Percentiles rank a stretch among this genome's conserved stretches.
Conservation (phyloP, 306 rosid genomes). For the Cicer judaicum region DNA sequence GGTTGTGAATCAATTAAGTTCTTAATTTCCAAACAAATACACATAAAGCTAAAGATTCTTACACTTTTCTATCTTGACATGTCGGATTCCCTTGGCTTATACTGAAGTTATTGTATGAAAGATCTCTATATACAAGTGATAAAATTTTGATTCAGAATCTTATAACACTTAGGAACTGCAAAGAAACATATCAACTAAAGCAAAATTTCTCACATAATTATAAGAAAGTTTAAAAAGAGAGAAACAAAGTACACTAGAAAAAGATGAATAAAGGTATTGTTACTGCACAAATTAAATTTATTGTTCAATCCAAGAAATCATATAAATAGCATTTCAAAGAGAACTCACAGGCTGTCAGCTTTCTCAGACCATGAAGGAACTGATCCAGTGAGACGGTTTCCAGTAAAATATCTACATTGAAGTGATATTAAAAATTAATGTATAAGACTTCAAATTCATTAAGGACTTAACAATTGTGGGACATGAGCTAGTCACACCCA, state of each 20-base stretch:
- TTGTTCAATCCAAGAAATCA: not conserved
- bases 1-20: not conserved
- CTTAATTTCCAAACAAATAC: not conserved
- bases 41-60: conserved; percentile 37
- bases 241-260: too few relatives aligned
- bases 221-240: too few relatives aligned
- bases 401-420: conserved; percentile 58
- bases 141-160: conserved; percentile 5
- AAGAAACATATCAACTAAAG: conserved; percentile 6
- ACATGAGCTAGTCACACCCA: not conserved
- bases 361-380: conserved; percentile 51
- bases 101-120: conserved; percentile 62
- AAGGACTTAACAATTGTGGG: not conserved
- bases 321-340: not conserved
- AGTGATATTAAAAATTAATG: not conserved
- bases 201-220: too few relatives aligned
- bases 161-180: not conserved
- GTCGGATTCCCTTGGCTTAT: not conserved
- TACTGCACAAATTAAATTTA: too few relatives aligned
- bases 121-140: conserved; percentile 49
- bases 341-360: conserved; percentile 47
- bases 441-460: not conserved
- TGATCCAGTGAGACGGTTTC: conserved; percentile 61
- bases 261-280: too few relatives aligned
- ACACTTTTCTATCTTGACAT: conserved; percentile 49